phyloP scores from a whole-genome alignment of 306 rosid species.

The Acacia confusa region DNA sequence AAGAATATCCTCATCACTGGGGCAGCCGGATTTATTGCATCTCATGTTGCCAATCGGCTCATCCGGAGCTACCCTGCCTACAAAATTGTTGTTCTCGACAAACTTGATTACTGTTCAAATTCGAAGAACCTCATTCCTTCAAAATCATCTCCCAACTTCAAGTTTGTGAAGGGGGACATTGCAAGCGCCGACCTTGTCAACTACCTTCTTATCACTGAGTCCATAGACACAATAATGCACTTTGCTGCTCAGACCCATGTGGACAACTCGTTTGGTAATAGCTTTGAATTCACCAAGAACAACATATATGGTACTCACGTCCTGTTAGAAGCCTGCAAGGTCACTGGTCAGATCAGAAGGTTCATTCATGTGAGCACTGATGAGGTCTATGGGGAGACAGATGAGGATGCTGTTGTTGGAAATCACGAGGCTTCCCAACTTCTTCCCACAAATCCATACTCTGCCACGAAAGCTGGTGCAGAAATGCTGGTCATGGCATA shows the following conservation, averaged over 20 bases:
- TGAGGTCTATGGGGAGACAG: constrained; percentile 95
- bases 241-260: constrained; percentile 98
- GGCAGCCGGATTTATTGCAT: constrained; percentile 93
- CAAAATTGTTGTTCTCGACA: constrained; percentile 91
- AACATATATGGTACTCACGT: constrained; percentile 93
- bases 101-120: constrained; percentile 90
- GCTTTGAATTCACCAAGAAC: constrained; percentile 95
- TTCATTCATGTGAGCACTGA: constrained; percentile 95
- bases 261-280: constrained; percentile 87
- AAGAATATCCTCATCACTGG: constrained; percentile 92
- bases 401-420: constrained; percentile 89
- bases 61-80: constrained; percentile 70
- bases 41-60: constrained; percentile 92
- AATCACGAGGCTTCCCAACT: constrained; percentile 95
- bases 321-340: constrained; percentile 88
- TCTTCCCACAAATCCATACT: constrained; percentile 89
- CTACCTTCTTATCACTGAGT: constrained; percentile 80
- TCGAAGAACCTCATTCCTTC: constrained; percentile 83
- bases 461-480: constrained; percentile 94
- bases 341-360: constrained; percentile 86
- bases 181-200: constrained; percentile 94
- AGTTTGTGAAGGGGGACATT: constrained; percentile 92
- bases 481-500: constrained; percentile 98
- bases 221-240: constrained; percentile 88
- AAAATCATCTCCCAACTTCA: constrained; percentile 72